Percentiles rank a stretch among this genome's conserved stretches.
phyloP scores from a whole-genome alignment of 768 basidiomycete species.

The Tylopilus balloui region DNA sequence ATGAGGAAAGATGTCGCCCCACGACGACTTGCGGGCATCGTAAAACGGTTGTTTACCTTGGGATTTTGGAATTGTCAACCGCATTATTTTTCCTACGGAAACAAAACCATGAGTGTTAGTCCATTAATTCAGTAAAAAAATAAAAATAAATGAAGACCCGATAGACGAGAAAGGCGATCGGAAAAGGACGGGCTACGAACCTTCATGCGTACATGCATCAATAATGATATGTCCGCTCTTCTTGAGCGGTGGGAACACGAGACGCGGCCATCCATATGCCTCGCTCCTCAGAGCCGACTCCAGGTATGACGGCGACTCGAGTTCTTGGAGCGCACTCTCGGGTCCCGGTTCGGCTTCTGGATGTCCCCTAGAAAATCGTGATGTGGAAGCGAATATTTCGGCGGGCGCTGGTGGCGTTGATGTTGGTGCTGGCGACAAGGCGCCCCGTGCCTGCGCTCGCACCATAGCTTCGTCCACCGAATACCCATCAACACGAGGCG shows the following conservation, averaged over 20 bases:
- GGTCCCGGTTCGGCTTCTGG: conserved; percentile 1
- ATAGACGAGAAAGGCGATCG: conserved; percentile 6
- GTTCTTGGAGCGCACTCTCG: conserved; percentile 4
- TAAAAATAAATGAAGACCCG: not conserved
- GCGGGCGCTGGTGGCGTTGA: conserved; percentile 15
- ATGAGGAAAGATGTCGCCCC: conserved; percentile 97
- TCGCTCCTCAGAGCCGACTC: conserved; percentile 60
- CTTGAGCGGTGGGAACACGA: conserved; percentile 91
- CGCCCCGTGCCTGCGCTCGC: conserved; percentile 12
- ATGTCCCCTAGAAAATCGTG: not conserved
- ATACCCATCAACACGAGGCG: conserved; percentile 25
- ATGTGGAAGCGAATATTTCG: conserved; percentile 7
- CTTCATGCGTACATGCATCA: conserved; percentile 81
- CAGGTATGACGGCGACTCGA: conserved; percentile 34
- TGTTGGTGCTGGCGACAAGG: conserved; percentile 5
- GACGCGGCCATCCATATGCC: conserved; percentile 84
- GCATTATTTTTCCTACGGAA: conserved; percentile 76
- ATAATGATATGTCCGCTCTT: conserved; percentile 87
- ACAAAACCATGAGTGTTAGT: conserved; percentile 1
- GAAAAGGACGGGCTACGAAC: conserved; percentile 36
- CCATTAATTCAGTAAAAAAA: conserved; percentile 5
- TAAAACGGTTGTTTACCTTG: conserved; percentile 95
- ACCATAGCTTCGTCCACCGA: conserved; percentile 10
- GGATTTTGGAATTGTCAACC: conserved; percentile 86
- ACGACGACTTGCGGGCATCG: conserved; percentile 87